A percentile compares a stretch with the other conserved stretches of the same genome.
phyloP scores from a whole-genome alignment of 1,139 yeast species.

The Yamadazyma jaroonii region DNA sequence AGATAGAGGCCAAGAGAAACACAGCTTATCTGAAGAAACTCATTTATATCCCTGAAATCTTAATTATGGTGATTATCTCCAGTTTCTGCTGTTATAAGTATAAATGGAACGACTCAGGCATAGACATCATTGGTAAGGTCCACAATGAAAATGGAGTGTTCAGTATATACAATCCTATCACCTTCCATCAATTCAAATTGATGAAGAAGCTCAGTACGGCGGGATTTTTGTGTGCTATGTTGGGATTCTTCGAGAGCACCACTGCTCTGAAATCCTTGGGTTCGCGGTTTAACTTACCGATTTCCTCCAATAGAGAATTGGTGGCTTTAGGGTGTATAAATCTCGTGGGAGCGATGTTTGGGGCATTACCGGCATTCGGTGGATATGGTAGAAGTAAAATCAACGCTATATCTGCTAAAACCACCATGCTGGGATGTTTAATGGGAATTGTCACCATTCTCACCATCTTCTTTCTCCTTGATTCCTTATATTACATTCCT shows the following conservation, averaged over 20 bases:
- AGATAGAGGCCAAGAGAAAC: constrained; percentile 18
- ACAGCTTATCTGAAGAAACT: constrained; percentile 22
- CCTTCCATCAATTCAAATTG: constrained; percentile 25
- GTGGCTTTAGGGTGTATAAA: constrained; percentile 84
- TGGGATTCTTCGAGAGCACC: constrained; percentile 92
- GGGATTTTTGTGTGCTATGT: constrained; percentile 74
- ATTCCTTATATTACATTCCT: constrained; percentile 72
- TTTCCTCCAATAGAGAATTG: constrained; percentile 72
- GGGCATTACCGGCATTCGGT: constrained; percentile 91
- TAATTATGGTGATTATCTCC: constrained; percentile 64
- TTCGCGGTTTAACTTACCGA: constrained; percentile 61
- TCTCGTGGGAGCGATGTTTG: constrained; percentile 61
- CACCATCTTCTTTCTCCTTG: constrained; percentile 60
- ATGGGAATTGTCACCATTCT: constrained; percentile 74
- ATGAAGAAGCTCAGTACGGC: constrained; percentile 49
- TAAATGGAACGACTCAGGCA: constrained; percentile 57
- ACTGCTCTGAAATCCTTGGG: constrained; percentile 85
- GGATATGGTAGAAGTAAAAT: constrained; percentile 94
- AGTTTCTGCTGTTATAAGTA: constrained; percentile 55
- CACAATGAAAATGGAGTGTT: constrained; percentile 24
- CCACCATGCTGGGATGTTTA: constrained; percentile 78
- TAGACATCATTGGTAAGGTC: constrained; percentile 70
- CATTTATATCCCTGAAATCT: constrained; percentile 77
- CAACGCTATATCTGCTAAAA: constrained; percentile 80
- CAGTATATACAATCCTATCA: constrained; percentile 33